These are phyloP conservation scores for Blastosporella zonata DNA, from an alignment of 1,284 basidiomycete species.

Conservation along the genomic window DNA sequence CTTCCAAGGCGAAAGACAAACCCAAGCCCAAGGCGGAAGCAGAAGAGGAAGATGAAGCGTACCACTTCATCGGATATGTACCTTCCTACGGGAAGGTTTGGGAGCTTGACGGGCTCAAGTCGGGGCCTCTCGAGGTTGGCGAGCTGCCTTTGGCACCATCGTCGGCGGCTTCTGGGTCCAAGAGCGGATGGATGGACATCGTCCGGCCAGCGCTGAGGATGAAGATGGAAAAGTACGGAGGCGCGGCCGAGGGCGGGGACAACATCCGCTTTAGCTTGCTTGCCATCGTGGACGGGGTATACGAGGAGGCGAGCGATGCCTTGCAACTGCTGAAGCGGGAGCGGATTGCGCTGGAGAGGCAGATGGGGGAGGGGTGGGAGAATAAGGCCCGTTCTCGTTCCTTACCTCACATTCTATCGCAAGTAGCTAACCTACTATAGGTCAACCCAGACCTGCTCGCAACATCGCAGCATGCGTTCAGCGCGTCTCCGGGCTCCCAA, in stretches of 20 bases:
- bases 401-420: not conserved
- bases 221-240: constrained; percentile 58
- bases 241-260: constrained; percentile 36
- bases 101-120: constrained; percentile 56
- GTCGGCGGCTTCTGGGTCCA: not conserved
- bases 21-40: constrained; percentile 22
- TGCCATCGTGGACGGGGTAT: constrained; percentile 53
- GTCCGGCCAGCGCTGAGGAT: constrained; percentile 55
- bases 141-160: constrained; percentile 34
- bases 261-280: constrained; percentile 59
- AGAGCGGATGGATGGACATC: constrained; percentile 50
- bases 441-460: constrained; percentile 37
- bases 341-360: constrained; percentile 41
- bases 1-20: constrained; percentile 17
- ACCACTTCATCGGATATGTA: constrained; percentile 65
- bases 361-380: constrained; percentile 42
- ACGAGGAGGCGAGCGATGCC: constrained; percentile 47
- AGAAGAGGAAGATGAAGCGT: constrained; percentile 42
- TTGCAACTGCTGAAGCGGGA: constrained; percentile 52
- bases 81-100: constrained; percentile 60
- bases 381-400: constrained; percentile 30
- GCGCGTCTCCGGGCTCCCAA: constrained; percentile 24
- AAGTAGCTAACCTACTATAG: constrained; percentile 21
- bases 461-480: constrained; percentile 31
- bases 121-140: constrained; percentile 59